Percentiles rank a stretch among this genome's conserved stretches.
These are phyloP conservation scores for Aspergillus cristatus DNA, from an alignment of 495 filamentous ascomycete species.

Conservation along the genomic window DNA sequence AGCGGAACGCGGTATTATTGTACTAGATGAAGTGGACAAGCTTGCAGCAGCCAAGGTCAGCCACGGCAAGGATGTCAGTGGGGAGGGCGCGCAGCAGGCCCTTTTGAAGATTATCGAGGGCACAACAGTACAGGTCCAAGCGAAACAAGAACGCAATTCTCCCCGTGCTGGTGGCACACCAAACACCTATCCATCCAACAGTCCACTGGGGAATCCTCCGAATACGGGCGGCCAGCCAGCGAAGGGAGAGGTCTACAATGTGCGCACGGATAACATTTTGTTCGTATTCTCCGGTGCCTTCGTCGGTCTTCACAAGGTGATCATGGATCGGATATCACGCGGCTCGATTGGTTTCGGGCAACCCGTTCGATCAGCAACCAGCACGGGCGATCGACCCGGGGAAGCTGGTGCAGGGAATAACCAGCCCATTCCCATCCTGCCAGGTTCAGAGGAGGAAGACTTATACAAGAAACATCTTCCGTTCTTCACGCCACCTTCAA, in stretches of 20 bases:
- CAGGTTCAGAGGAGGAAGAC: constrained; percentile 47
- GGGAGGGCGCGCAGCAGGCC: constrained; percentile 93
- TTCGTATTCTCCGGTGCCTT: constrained; percentile 97
- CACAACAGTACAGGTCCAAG: constrained; percentile 75
- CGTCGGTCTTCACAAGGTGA: constrained; percentile 80
- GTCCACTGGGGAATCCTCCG: constrained; percentile 36
- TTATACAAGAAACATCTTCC: constrained; percentile 61
- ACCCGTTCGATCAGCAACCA: constrained; percentile 48
- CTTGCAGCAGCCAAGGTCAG: constrained; percentile 65
- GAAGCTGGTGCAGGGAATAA: constrained; percentile 21
- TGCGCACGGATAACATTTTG: constrained; percentile 91
- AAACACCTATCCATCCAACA: constrained; percentile 39
- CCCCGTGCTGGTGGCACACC: constrained; percentile 37
- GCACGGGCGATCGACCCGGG: constrained; percentile 12
- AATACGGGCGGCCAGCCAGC: constrained; percentile 32
- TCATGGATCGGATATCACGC: constrained; percentile 76
- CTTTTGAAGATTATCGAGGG: constrained; percentile 94
- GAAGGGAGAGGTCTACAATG: constrained; percentile 80
- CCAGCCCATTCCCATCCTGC: constrained; percentile 37
- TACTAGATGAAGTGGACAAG: constrained; percentile 95
- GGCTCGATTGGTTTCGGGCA: constrained; percentile 91
- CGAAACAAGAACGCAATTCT: constrained; percentile 64
- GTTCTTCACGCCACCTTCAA: constrained; percentile 45
- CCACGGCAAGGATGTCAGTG: constrained; percentile 76
- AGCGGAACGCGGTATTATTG: constrained; percentile 87